Evolutionary conservation across 2,329 filamentous ascomycete genomes (phyloP).

Genomic region (Penicillium frequentans): DNA sequence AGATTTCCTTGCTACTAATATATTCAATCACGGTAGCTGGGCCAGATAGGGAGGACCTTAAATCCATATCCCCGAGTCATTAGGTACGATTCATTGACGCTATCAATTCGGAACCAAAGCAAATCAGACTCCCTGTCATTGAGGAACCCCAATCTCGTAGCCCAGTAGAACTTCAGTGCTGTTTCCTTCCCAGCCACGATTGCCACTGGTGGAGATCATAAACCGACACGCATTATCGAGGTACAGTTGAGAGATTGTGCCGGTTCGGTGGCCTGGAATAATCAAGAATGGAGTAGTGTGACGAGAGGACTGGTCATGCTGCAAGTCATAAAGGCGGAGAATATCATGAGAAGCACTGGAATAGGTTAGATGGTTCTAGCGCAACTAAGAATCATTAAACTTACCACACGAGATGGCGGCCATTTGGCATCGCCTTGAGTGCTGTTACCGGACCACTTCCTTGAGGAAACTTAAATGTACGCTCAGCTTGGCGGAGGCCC

Average conservation of each 20-base stretch:
- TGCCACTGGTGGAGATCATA: constrained; percentile 89
- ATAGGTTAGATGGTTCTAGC: constrained; percentile 1
- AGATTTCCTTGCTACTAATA: background rate
- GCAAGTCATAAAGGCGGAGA: constrained; percentile 85
- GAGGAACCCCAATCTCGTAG: constrained; percentile 74
- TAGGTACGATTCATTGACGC: background rate
- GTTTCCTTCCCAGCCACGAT: constrained; percentile 89
- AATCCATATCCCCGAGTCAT: background rate
- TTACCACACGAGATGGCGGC: constrained; percentile 83
- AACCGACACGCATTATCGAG: constrained; percentile 85
- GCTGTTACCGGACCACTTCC: constrained; percentile 90
- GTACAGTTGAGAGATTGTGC: constrained; percentile 82
- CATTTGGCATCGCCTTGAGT: constrained; percentile 87
- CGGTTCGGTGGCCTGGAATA: constrained; percentile 84
- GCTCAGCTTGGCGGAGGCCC: constrained; percentile 69
- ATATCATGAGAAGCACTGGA: constrained; percentile 89
- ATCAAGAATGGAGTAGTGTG: constrained; percentile 93
- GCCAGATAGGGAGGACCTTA: background rate
- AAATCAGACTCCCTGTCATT: constrained; percentile 2
- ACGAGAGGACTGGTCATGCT: constrained; percentile 63
- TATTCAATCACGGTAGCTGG: background rate
- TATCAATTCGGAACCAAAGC: background rate
- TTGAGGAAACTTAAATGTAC: constrained; percentile 81
- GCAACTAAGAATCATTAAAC: constrained; percentile 14
- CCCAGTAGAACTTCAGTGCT: constrained; percentile 89